Percentiles rank a stretch among this genome's conserved stretches.
Conservation (phyloP, 805 yeast species). For the Candida peoriensis region DNA sequence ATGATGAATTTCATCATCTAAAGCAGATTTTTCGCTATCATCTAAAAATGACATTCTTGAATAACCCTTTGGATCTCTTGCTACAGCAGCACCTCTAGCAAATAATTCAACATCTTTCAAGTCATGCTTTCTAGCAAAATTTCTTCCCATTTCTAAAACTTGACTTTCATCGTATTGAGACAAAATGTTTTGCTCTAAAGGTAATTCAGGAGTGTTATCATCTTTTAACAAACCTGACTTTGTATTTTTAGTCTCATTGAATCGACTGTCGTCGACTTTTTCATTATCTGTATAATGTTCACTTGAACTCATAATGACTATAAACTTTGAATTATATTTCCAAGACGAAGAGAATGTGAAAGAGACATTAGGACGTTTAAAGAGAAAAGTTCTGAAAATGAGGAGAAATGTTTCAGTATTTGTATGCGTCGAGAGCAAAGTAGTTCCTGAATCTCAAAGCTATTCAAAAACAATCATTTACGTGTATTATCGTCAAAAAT, state of each 20-base stretch:
- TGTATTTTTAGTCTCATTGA: neutral
- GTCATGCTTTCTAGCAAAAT: conserved; percentile 52
- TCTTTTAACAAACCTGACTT: neutral
- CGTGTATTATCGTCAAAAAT: too few relatives aligned
- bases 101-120: conserved; percentile 46
- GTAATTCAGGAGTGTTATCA: too few relatives aligned
- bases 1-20: conserved; percentile 41
- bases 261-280: too few relatives aligned
- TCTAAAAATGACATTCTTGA: conserved; percentile 51
- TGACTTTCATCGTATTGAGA: conserved; percentile 56
- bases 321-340: too few relatives aligned
- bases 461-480: too few relatives aligned
- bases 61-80: conserved; percentile 54
- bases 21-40: conserved; percentile 49
- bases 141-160: conserved; percentile 65
- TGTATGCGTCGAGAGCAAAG: too few relatives aligned
- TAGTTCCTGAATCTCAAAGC: too few relatives aligned
- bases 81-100: conserved; percentile 62
- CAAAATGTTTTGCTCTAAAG: conserved; percentile 45
- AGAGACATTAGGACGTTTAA: too few relatives aligned
- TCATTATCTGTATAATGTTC: too few relatives aligned
- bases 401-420: too few relatives aligned
- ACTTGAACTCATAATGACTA: conserved; percentile 1
- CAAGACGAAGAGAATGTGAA: too few relatives aligned
- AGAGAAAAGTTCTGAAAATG: too few relatives aligned